phyloP scores from a whole-genome alignment of 108 stramenopile species.

The Bacterosira constricta region DNA sequence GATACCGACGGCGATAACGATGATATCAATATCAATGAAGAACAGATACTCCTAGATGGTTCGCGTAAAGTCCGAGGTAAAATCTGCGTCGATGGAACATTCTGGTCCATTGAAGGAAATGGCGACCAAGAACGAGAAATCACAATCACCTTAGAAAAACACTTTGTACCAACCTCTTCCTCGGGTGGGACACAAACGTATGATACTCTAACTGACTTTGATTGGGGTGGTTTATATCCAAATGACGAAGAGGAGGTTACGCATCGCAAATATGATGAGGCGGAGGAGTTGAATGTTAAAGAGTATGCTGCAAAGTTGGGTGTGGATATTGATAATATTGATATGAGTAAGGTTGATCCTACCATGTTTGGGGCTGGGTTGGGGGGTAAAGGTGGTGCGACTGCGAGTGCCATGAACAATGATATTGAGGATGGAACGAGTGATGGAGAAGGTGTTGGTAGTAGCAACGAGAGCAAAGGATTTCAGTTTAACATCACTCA shows the following conservation, averaged over 20 bases:
- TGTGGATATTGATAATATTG: slow-evolving; percentile 88
- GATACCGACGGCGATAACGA: slow-evolving; percentile 4
- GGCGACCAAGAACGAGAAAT: slow-evolving; percentile 44
- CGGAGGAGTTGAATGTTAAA: slow-evolving; percentile 77
- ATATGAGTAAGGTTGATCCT: slow-evolving; percentile 86
- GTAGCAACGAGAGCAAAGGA: not conserved
- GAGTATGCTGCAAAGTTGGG: slow-evolving; percentile 83
- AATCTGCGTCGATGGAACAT: slow-evolving; percentile 78
- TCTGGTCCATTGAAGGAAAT: slow-evolving; percentile 65
- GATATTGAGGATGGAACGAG: not conserved
- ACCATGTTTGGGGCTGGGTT: slow-evolving; percentile 81
- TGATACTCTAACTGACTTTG: slow-evolving; percentile 65
- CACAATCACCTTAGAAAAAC: slow-evolving; percentile 76
- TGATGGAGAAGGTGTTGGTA: not conserved
- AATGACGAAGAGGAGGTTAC: slow-evolving; percentile 78
- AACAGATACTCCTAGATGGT: slow-evolving; percentile 63
- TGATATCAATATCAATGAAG: too few relatives aligned
- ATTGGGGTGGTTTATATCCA: slow-evolving; percentile 83
- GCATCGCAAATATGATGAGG: slow-evolving; percentile 68
- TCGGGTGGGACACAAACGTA: slow-evolving; percentile 26
- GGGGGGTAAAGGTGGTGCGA: not conserved
- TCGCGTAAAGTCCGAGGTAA: slow-evolving; percentile 63
- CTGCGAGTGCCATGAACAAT: not conserved
- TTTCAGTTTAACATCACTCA: slow-evolving; percentile 61
- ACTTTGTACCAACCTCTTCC: slow-evolving; percentile 26